Evolutionary conservation across 441 rosid genomes (phyloP).

Genomic region (Lepidium campestre): DNA sequence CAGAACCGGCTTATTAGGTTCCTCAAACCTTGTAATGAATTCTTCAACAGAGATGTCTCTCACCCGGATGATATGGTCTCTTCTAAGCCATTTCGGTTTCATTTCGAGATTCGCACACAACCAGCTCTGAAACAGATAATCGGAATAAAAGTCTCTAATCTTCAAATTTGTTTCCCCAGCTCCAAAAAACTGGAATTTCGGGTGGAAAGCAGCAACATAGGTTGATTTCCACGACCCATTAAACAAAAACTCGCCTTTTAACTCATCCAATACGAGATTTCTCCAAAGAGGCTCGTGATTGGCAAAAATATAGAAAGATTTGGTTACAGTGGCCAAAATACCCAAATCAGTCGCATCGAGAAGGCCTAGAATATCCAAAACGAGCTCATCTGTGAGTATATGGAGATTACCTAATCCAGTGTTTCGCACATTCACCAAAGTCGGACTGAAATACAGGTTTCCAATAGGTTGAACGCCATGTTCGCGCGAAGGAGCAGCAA

Average conservation of each 20-base stretch:
- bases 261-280: conserved; percentile 64
- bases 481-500: conserved; percentile 45
- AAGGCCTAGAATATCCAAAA: conserved; percentile 75
- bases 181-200: conserved; percentile 27
- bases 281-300: conserved; percentile 89
- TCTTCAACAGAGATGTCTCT: conserved; percentile 74
- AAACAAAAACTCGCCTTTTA: conserved; percentile 58
- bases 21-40: conserved; percentile 64
- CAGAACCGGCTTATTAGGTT: conserved; percentile 83
- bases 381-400: conserved; percentile 62
- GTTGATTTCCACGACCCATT: conserved; percentile 76
- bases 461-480: conserved; percentile 92
- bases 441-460: conserved; percentile 56
- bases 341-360: conserved; percentile 59
- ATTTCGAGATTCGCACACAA: conserved; percentile 94
- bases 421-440: conserved; percentile 60
- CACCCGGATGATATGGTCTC: conserved; percentile 70
- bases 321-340: conserved; percentile 60
- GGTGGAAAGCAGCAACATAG: conserved; percentile 46
- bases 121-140: conserved; percentile 94
- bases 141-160: conserved; percentile 80
- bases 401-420: conserved; percentile 81
- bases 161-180: conserved; percentile 29
- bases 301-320: conserved; percentile 66
- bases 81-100: conserved; percentile 88